Base-by-base conservation (phyloP, 148 eudicot genomes). In the Fagopyrum homotropicum region DNA sequence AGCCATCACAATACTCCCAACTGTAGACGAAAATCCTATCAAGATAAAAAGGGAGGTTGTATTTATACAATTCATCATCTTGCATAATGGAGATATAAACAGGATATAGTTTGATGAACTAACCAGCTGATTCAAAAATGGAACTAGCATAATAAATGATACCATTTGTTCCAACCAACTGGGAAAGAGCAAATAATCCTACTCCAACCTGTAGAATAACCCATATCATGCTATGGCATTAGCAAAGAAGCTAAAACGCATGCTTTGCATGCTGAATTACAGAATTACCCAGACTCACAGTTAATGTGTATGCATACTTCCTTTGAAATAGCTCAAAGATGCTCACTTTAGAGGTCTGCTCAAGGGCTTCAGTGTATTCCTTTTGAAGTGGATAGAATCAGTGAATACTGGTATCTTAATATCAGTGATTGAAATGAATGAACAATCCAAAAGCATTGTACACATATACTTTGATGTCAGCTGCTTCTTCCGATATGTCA, bases 101-200 rank as follows among this genome's bases (percentile, higher is more conserved):
- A 9, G 22, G 22, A 49, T 4, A 26, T 9, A n/a, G 72, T 45
- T 51, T 16, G 35, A 59, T 19, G 50, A 45, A 69, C 81, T 73
- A 40, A 81, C 86, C 86, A 45, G 81, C 81, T 44, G 80, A 81
- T 60, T 81, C 76, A 56, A 83, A 83, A 50, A 75, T 72, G 9
- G 82, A 77, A 45, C 76, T 69, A 45, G 82, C 80, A 73, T 81
- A 84, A 12, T 15, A 72, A 29, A 79, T 2, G 29, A 84, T 26
- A 64, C 82, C 86, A 22, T 68, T 72, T 14, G 72, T 10, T 64
- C 84, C 86, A 12, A 44, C 73, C 46, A 84, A 70, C 74, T 51
- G 19, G 7, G 19, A 0, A 47, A 84, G 73, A 52, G 74, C 57
- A 50, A 81, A 52, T 45, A 84, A 76, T 17, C 82, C 84, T 52